Evolutionary conservation across 345 rosid species (phyloP).

Genomic region (Kandelia obovata): DNA sequence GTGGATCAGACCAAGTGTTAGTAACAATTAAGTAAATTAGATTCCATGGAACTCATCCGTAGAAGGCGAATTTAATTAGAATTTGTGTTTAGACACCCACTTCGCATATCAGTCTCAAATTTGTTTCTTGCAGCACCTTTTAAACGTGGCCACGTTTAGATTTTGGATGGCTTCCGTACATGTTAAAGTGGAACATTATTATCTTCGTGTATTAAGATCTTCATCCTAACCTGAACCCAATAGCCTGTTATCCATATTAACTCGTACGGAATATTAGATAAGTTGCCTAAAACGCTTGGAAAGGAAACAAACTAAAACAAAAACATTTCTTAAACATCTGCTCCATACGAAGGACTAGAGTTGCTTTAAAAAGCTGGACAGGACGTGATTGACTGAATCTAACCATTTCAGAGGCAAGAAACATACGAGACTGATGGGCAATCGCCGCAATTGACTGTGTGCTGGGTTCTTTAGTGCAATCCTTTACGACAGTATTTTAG

Average conservation of each 20-base stretch:
- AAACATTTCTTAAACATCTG: neutral
- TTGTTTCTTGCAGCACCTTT: neutral
- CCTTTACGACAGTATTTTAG: no score
- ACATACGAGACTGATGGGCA: constrained; percentile 5
- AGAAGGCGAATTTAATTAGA: neutral
- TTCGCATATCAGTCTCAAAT: neutral
- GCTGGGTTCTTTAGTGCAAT: constrained; percentile 5
- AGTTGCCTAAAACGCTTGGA: no score
- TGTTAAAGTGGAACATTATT: no score
- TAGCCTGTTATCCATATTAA: no score
- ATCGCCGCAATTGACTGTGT: constrained; percentile 8
- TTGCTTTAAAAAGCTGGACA: constrained; percentile 24
- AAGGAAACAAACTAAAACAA: neutral
- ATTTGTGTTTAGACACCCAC: neutral
- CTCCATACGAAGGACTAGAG: neutral
- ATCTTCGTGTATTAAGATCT: no score
- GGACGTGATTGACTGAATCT: constrained; percentile 18
- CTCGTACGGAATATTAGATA: no score
- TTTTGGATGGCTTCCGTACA: no score
- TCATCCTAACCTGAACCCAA: no score
- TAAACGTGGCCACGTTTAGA: neutral
- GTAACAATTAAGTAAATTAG: constrained; percentile 8
- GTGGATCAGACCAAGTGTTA: constrained; percentile 9
- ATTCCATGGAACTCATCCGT: constrained; percentile 2
- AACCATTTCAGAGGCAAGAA: constrained; percentile 12